phyloP scores from a whole-genome alignment of 192 early-diverging fungal species.

The Gaertneriomyces sp. region DNA sequence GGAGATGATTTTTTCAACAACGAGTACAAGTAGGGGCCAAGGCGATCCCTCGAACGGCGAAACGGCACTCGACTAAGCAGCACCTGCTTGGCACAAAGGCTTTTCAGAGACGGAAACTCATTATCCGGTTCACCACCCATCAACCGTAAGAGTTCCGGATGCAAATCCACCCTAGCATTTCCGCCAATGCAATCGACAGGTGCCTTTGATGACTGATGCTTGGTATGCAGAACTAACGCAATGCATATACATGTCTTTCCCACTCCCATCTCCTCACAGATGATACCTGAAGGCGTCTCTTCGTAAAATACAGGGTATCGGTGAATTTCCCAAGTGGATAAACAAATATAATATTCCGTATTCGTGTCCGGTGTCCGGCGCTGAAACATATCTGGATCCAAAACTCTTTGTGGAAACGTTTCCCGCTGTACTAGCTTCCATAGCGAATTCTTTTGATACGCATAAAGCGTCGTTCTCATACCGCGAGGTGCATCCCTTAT shows the following conservation, averaged over 20 bases:
- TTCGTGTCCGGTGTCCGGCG: conserved; percentile 31
- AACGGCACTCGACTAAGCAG: background rate
- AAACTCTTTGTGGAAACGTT: conserved; percentile 50
- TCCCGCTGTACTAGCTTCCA: conserved; percentile 73
- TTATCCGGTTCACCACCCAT: background rate
- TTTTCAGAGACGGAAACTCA: conserved; percentile 1
- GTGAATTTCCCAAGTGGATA: conserved; percentile 10
- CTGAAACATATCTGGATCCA: conserved; percentile 44
- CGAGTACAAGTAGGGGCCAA: conserved; percentile 40
- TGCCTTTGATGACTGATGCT: conserved; percentile 51
- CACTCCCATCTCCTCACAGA: conserved; percentile 87
- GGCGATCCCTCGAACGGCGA: conserved; percentile 37
- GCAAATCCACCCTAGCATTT: background rate
- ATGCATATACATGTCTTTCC: conserved; percentile 28
- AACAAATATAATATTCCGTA: conserved; percentile 35
- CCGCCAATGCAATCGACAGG: conserved; percentile 33
- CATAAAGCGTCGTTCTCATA: conserved; percentile 18
- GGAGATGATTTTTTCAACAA: conserved; percentile 45
- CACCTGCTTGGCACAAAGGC: background rate
- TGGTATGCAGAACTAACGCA: conserved; percentile 60
- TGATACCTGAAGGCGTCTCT: conserved; percentile 61
- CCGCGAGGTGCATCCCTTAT: conserved; percentile 2
- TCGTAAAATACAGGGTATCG: conserved; percentile 31
- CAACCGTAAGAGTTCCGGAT: conserved; percentile 2
- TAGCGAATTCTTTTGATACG: conserved; percentile 50